These are phyloP conservation scores for Bonia amplexicaulis DNA, from an alignment of 176 grass and related monocot species.

Conservation along the genomic window DNA sequence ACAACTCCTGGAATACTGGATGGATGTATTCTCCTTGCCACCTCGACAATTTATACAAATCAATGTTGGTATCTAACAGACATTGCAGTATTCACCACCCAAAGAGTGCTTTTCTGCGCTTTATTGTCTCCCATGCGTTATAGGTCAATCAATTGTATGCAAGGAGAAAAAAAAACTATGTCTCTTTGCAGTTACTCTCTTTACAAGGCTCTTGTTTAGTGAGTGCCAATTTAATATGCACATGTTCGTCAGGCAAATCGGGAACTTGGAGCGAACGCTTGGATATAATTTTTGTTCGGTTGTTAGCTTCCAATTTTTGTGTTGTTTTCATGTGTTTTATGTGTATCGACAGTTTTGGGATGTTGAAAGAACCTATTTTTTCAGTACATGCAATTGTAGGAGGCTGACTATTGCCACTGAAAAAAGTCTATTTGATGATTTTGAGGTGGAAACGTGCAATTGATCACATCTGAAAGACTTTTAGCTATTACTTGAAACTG, in stretches of 20 bases:
- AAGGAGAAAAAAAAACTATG: not conserved
- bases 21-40: not conserved
- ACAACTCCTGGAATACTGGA: not conserved
- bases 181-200: not conserved
- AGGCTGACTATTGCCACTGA: not conserved
- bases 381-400: not conserved
- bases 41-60: not conserved
- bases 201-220: not conserved
- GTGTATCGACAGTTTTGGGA: not conserved
- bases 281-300: not conserved
- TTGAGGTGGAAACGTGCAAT: not conserved
- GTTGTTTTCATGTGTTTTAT: not conserved
- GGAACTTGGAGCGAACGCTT: not conserved
- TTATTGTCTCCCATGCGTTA: not conserved
- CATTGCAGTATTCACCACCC: not conserved
- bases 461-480: not conserved
- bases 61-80: not conserved
- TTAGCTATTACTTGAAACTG: not conserved
- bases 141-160: not conserved
- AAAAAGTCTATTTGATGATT: not conserved
- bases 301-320: not conserved
- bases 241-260: not conserved
- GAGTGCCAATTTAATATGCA: not conserved
- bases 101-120: not conserved
- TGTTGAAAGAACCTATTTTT: not conserved